Percentiles rank a stretch among this genome's conserved stretches.
phyloP scores from a whole-genome alignment of 140 eudicot species.

The Cichorium intybus region DNA sequence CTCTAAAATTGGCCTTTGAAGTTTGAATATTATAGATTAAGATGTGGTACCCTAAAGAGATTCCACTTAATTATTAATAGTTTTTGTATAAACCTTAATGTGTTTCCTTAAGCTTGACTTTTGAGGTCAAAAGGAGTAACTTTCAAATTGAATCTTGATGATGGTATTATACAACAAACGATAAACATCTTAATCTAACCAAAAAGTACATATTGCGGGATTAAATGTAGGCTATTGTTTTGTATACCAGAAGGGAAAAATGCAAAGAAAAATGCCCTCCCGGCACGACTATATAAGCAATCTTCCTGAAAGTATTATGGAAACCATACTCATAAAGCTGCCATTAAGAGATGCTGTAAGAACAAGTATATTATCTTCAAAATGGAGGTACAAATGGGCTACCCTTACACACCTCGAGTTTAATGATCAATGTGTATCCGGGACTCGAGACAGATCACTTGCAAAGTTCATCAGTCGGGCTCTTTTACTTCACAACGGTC shows the following conservation, averaged over 20 bases:
- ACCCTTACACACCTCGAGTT: constrained; percentile 67
- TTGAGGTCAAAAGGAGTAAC: constrained; percentile 12
- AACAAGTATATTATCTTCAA: constrained; percentile 66
- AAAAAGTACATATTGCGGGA: not conserved
- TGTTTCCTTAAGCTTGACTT: constrained; percentile 11
- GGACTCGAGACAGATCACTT: constrained; percentile 39
- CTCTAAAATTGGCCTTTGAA: not conserved
- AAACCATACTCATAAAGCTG: constrained; percentile 61
- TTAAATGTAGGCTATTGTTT: not conserved
- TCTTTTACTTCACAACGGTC: constrained; percentile 67
- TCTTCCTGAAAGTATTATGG: constrained; percentile 77
- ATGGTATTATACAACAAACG: not conserved
- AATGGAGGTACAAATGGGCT: constrained; percentile 90
- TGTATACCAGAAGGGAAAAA: too few species aligned
- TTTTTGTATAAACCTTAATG: constrained; percentile 8
- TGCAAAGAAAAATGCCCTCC: too few species aligned
- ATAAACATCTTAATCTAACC: not conserved
- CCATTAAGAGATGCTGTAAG: constrained; percentile 75
- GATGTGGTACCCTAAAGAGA: not conserved
- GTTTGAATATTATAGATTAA: not conserved
- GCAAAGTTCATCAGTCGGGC: constrained; percentile 43
- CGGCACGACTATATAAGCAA: constrained; percentile 70
- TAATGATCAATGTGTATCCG: constrained; percentile 61
- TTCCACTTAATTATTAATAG: not conserved
- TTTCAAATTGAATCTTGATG: constrained; percentile 4